Percentiles rank a stretch among this genome's conserved stretches.
phyloP scores from a whole-genome alignment of 805 yeast genomes.

The Candida dajiaensis region DNA sequence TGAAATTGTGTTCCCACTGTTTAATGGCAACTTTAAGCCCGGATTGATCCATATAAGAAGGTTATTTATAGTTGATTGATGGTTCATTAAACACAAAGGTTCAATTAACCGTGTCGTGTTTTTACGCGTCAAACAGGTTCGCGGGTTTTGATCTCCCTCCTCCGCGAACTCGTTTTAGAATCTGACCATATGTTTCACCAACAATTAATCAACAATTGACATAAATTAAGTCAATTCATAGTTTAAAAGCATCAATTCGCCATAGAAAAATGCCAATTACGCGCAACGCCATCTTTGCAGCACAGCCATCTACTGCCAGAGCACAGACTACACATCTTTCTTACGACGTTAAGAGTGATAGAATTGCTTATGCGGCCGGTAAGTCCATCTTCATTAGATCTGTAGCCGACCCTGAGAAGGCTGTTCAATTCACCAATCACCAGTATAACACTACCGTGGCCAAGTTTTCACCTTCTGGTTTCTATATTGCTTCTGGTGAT shows the following conservation, averaged over 20 bases:
- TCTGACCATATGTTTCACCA: too few relatives aligned
- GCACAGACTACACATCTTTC: slow-evolving; percentile 69
- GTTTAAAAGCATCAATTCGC: neutral
- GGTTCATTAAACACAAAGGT: too few relatives aligned
- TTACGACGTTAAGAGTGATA: slow-evolving; percentile 60
- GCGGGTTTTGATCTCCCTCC: neutral
- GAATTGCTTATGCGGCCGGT: slow-evolving; percentile 75
- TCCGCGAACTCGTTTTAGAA: neutral
- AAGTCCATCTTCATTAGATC: slow-evolving; percentile 72
- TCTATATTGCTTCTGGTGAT: slow-evolving; percentile 88
- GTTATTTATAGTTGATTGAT: too few relatives aligned
- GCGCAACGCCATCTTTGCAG: slow-evolving; percentile 45
- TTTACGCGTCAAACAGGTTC: too few relatives aligned
- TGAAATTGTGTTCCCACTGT: slow-evolving; percentile 48
- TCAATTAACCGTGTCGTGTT: too few relatives aligned
- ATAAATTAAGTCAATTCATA: neutral
- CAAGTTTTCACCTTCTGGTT: slow-evolving; percentile 83
- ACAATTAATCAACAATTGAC: neutral
- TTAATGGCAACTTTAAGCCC: slow-evolving; percentile 40
- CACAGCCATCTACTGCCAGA: slow-evolving; percentile 74
- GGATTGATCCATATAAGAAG: slow-evolving; percentile 3
- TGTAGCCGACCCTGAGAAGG: slow-evolving; percentile 43
- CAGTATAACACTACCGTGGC: slow-evolving; percentile 72
- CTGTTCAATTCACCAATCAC: slow-evolving; percentile 73
- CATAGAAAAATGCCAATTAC: slow-evolving; percentile 20